Base-by-base conservation (phyloP, 805 yeast genomes). In the Clavispora carvajalis region DNA sequence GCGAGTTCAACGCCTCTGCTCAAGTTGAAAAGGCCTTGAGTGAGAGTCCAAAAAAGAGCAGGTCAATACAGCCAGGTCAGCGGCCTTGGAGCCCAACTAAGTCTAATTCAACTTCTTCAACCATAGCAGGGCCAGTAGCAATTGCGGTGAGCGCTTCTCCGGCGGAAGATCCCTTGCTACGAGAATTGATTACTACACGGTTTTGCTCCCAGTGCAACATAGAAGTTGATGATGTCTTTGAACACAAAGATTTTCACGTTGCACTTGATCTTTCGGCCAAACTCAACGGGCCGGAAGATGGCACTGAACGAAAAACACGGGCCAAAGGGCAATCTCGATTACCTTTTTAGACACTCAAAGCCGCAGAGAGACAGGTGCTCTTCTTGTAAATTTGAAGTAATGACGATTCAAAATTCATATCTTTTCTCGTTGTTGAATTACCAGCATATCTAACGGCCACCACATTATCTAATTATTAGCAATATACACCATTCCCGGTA, bases 221-320 rank as follows among this genome's bases (percentile, higher is more conserved):
- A 3, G 33, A 23, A 3, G 53, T 67, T 3, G 57, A 51, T 1
- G 66, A 67, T 44, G 60, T 57, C 2, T 51, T 57, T 13, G 84
- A 79, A 44, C 85, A 79, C 52, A 60, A 61, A 33, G 85, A 79
- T 53, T 77, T 57, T 45, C 84, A 79, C 47, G 53, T 66, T 33
- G 84, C 84, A 0, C 40, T 69, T 36, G 73, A 71, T 16, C 57
- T 79, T 6, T 74, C 79, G 1, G 65, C 67, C 39, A 63, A 58
- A 33, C 41, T 73, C 22, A 73, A 74, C 17, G 41, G 39, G 5
- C 13, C 22, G 23, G 12, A 16, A 10, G 9, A 11, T 12, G 13
- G 19, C 10, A 22, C 7, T 10, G 12, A 3, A 2, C 15, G 19
- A 8, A 15, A 28, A 8, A 2, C 19, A 11, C 9, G 19, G 9